phyloP scores from a whole-genome alignment of 2,329 filamentous ascomycete genomes.

The Fusarium mundagurra region DNA sequence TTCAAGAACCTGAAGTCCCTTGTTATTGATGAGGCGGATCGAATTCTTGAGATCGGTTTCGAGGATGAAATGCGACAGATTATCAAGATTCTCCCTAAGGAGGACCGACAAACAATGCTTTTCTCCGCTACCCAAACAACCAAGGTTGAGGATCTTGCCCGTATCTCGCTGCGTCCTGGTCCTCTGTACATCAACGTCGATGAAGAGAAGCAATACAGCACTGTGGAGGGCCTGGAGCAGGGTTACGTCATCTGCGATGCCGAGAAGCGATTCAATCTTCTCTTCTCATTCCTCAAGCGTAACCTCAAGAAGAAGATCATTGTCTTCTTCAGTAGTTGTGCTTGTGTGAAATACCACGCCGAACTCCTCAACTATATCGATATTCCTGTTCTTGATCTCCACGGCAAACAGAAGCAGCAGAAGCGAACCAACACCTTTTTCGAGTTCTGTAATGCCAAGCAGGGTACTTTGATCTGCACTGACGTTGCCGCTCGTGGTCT shows the following conservation, averaged over 20 bases:
- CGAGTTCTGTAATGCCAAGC: conserved; percentile 81
- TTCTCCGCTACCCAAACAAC: conserved; percentile 99
- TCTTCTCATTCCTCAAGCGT: conserved; percentile 94
- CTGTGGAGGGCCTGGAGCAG: conserved; percentile 93
- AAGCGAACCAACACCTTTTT: conserved; percentile 99
- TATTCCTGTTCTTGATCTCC: conserved; percentile 84
- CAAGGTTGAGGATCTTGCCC: conserved; percentile 95
- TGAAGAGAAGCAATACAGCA: conserved; percentile 86
- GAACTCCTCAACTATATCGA: conserved; percentile 98
- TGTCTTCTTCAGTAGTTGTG: conserved; percentile 93
- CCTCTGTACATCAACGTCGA: conserved; percentile 98
- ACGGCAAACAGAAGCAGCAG: conserved; percentile 98
- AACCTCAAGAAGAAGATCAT: conserved; percentile 96
- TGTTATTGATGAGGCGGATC: conserved; percentile 95
- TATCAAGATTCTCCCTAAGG: conserved; percentile 89
- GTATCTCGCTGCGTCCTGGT: conserved; percentile 90
- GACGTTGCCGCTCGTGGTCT: conserved; percentile 95
- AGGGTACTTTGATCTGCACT: conserved; percentile 92
- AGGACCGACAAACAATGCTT: conserved; percentile 94
- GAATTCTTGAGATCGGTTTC: conserved; percentile 96
- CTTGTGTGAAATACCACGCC: conserved; percentile 94
- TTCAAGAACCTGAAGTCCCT: conserved; percentile 94
- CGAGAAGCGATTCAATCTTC: conserved; percentile 90
- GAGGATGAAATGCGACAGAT: conserved; percentile 99
- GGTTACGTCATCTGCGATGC: conserved; percentile 94